Base-by-base conservation (phyloP, 495 filamentous ascomycete species). In the Cercophora newfieldiana region DNA sequence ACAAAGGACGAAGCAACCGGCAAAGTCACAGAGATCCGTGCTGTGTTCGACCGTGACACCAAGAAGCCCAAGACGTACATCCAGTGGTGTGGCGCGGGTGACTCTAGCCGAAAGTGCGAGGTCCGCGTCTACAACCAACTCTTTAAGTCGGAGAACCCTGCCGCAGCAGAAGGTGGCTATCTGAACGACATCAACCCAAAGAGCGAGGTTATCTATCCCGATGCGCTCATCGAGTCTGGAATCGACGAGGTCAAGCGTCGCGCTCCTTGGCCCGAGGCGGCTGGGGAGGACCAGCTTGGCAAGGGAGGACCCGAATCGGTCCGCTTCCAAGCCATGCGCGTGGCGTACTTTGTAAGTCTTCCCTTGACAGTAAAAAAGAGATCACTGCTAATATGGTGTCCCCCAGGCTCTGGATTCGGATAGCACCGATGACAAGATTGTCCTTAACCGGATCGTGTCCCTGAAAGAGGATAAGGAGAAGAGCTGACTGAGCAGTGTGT, bases 11-110 rank as follows among this genome's bases (percentile, higher is more conserved):
- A 85, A 25, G 64, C 77, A 1, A 88, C 84, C 5, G 93, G 91
- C 59, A 81, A 83, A 37, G 84, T 97, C 18, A 92, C 82, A 30
- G 86, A 90, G 69, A 84, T 94, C 63, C 81, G 81, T 29, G 92
- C 90, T 10, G 81, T 81, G 7, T 89, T 85, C 59, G 88, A 89
- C 64, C 85, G 83, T 64, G 87, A 89, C 62, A 86, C 82, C 67
- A 90, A 90, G 80, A 94, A 93, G 78, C 91, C 92, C 61, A 97
- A 94, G 78, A 88, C 89, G 0, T 93, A 88, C 75, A 97, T 99
- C 74, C 93, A 97, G 70, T 98, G 94, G 94, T 90, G 97, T 1
- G 75, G 88, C 16, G 75, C 78, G 0, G 85, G 90, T 60, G 83
- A 85, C 53, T 84, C 84, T 21, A 89, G 90, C 4, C 77, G 72